Evolutionary conservation across 768 basidiomycete genomes (phyloP), one percentile per base, ranked within the genome.

Genomic region (Leccinum longicurvipes): DNA sequence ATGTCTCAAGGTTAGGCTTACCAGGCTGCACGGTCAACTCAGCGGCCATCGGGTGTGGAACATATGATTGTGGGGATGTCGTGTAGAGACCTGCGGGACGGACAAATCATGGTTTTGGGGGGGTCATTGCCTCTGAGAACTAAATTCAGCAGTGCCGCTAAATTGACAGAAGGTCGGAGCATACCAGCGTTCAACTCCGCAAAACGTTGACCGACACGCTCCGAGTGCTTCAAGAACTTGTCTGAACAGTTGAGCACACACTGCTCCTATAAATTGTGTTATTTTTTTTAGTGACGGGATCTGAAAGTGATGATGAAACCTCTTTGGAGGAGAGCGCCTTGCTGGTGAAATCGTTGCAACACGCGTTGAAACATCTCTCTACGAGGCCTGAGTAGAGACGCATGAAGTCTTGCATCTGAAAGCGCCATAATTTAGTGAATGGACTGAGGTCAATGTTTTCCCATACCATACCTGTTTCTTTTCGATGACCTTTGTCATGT

Each of bases 381-480:
- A 95, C 93, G 54, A 99, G 82, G 68, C 86, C 89, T 23, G 93
- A 90, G 75, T 99, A 98, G 74, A 98, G 87, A 67, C 81, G 82
- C 79, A 99, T 79, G 67, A 99, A 98, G 78, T 98, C 96, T 80
- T 96, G 92, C 94, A 99, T 96, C 95, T 98, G 25, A 15, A 39
- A 68, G 46, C 21, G 50, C 10, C 19, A 45, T n/a, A n/a, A n/a
- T n/a, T 36, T 36, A 9, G 34, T 36, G 34, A 36, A 36, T 0
- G n/a, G 1, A 36, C 34, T 41, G 58, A 25, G 53, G 6, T 6
- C 5, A 6, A 15, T 25, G 14, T 32, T 31, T 41, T 53, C 23
- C 57, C 78, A 54, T 57, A 89, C 57, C 78, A 55, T 57, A 89
- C 95, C 87, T 98, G 96, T 79, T 91, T 93, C 79, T 91, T 94